These are phyloP conservation scores for Melanogaster broomeanus DNA, from an alignment of 768 basidiomycete species.

Conservation along the genomic window DNA sequence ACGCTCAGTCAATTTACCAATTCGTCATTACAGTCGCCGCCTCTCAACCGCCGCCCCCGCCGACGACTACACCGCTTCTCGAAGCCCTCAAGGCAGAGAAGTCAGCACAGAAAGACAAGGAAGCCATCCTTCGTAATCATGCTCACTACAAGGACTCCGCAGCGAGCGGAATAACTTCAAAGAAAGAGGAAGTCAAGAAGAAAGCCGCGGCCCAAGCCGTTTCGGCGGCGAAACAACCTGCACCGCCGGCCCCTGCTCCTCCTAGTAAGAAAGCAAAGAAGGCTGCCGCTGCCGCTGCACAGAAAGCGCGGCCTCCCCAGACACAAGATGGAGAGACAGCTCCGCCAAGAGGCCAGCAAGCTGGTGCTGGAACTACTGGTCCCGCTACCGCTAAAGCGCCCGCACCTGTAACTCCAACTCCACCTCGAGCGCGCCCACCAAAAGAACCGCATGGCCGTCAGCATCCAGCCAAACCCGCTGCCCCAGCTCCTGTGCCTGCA, in stretches of 20 bases:
- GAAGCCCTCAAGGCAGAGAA: slow-evolving; percentile 88
- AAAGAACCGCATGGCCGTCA: slow-evolving; percentile 19
- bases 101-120: slow-evolving; percentile 67
- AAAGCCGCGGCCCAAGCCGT: slow-evolving; percentile 19
- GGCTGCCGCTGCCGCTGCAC: slow-evolving; percentile 20
- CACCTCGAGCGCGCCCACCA: slow-evolving; percentile 16
- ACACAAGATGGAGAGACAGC: slow-evolving; percentile 1
- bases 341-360: slow-evolving; percentile 3
- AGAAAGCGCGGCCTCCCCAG: slow-evolving; percentile 22
- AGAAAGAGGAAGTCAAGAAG: slow-evolving; percentile 44
- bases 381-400: slow-evolving; percentile 17
- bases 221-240: slow-evolving; percentile 32
- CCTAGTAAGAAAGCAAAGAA: slow-evolving; percentile 40
- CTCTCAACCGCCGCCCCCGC: slow-evolving; percentile 55
- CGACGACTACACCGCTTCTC: slow-evolving; percentile 88
- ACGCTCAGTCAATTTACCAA: not conserved
- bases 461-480: slow-evolving; percentile 11
- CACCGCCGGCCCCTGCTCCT: slow-evolving; percentile 21
- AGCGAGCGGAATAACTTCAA: slow-evolving; percentile 27
- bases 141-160: slow-evolving; percentile 64
- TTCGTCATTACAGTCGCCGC: slow-evolving; percentile 55
- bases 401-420: slow-evolving; percentile 4
- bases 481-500: not conserved
- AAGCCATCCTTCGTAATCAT: slow-evolving; percentile 69
- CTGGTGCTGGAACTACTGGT: slow-evolving; percentile 4